Percentiles rank a stretch among this genome's conserved stretches.
Evolutionary conservation across 352 stramenopile species (phyloP).

Genomic region (Elongisporangium anandrum): DNA sequence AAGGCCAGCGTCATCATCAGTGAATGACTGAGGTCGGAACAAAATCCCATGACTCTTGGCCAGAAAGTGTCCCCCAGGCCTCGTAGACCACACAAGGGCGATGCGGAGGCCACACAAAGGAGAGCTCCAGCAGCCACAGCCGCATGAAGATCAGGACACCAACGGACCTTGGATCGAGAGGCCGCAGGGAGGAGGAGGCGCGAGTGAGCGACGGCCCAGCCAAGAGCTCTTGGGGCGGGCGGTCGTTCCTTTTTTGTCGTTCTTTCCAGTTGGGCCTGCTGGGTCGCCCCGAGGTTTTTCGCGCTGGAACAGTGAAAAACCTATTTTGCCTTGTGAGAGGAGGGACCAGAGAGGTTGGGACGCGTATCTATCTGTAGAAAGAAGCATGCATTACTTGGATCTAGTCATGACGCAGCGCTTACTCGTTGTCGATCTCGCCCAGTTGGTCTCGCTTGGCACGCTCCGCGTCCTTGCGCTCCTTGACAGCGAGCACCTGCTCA

Average conservation of each 20-base stretch:
- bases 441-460: constrained; percentile 28
- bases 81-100: neutral
- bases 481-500: constrained; percentile 36
- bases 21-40: neutral
- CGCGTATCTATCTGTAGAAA: neutral
- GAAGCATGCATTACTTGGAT: neutral
- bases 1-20: neutral
- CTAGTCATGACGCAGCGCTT: neutral
- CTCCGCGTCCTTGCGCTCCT: constrained; percentile 43
- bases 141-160: neutral
- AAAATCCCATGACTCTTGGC: neutral
- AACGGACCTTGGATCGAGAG: neutral
- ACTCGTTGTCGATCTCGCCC: constrained; percentile 2
- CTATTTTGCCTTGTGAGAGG: constrained; percentile 26
- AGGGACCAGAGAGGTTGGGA: neutral
- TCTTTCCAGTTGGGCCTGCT: constrained; percentile 1
- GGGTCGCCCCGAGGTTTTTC: constrained; percentile 12
- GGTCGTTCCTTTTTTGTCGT: constrained; percentile 2
- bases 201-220: neutral
- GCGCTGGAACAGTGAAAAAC: constrained; percentile 19
- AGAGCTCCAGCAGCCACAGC: neutral
- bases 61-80: neutral
- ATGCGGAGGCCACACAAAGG: neutral
- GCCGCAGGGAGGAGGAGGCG: neutral
- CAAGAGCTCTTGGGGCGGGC: neutral